These are phyloP conservation scores for Leishmania guyanensis DNA, from an alignment of 208 protist species.

Conservation along the genomic window DNA sequence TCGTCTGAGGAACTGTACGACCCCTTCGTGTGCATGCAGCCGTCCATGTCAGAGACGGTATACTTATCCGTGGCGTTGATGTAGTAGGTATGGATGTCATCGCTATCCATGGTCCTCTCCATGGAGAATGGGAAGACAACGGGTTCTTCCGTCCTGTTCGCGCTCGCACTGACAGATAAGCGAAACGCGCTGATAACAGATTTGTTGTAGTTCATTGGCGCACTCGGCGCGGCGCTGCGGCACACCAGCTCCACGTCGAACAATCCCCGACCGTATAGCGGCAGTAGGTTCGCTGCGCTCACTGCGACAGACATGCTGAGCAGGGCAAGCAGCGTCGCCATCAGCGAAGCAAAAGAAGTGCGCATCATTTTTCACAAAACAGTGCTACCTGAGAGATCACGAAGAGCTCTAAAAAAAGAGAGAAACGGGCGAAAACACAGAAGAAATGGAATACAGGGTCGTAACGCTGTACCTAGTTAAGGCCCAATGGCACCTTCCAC, in stretches of 20 bases:
- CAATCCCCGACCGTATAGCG: constrained; percentile 16
- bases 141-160: not conserved
- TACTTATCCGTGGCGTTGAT: constrained; percentile 5
- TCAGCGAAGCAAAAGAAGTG: not conserved
- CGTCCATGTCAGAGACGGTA: not conserved
- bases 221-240: constrained; percentile 8
- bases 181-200: constrained; percentile 10
- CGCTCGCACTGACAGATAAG: not conserved
- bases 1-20: constrained; percentile 4
- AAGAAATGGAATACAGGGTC: not conserved
- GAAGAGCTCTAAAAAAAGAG: not conserved
- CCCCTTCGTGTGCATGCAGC: constrained; percentile 3
- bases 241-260: constrained; percentile 34
- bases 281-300: constrained; percentile 13
- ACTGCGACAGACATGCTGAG: not conserved
- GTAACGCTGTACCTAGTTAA: not conserved
- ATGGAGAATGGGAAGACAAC: constrained; percentile 26
- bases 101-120: constrained; percentile 5
- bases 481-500: not conserved
- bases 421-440: not conserved
- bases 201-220: constrained; percentile 2
- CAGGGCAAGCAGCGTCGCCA: constrained; percentile 1
- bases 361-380: not conserved
- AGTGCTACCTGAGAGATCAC: not conserved
- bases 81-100: constrained; percentile 12